Evolutionary conservation across 1,284 basidiomycete genomes (phyloP).

Genomic region (Heterobasidion occidentale): DNA sequence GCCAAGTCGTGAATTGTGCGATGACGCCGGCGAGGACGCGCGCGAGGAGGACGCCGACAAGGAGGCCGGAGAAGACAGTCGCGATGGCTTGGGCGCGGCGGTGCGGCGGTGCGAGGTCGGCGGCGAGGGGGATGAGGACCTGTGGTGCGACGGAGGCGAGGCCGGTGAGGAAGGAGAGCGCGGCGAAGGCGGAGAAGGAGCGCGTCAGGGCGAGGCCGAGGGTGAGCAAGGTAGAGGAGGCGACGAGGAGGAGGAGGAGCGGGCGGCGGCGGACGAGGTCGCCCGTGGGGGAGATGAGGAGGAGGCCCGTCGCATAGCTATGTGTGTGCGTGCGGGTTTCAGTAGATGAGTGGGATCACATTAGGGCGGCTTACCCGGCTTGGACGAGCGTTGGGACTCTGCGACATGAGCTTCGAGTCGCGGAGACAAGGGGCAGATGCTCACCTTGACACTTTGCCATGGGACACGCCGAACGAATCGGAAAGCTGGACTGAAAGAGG

Average conservation of each 20-base stretch:
- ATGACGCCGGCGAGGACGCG: constrained; percentile 41
- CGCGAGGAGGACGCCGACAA: constrained; percentile 38
- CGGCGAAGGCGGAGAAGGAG: constrained; percentile 34
- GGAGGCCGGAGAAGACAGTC: background rate
- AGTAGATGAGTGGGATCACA: constrained; percentile 5
- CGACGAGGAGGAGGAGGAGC: constrained; percentile 33
- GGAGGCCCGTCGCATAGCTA: constrained; percentile 37
- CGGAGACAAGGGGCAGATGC: constrained; percentile 7
- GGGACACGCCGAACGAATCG: constrained; percentile 44
- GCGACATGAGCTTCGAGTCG: background rate
- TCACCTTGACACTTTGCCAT: constrained; percentile 50
- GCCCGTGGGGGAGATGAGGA: constrained; percentile 43
- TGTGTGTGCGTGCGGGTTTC: too few relatives aligned
- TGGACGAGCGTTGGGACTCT: constrained; percentile 43
- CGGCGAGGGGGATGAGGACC: constrained; percentile 43
- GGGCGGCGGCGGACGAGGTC: constrained; percentile 46
- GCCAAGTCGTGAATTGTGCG: constrained; percentile 35
- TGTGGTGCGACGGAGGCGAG: constrained; percentile 33
- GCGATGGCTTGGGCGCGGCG: constrained; percentile 40
- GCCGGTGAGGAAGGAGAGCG: constrained; percentile 38
- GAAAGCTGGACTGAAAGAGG: constrained; percentile 40
- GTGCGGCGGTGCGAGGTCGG: constrained; percentile 42
- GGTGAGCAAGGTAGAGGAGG: constrained; percentile 28
- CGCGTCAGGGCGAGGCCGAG: constrained; percentile 39
- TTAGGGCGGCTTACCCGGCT: constrained; percentile 18